phyloP scores from a whole-genome alignment of 2,329 filamentous ascomycete species.

The Claviceps capensis region DNA sequence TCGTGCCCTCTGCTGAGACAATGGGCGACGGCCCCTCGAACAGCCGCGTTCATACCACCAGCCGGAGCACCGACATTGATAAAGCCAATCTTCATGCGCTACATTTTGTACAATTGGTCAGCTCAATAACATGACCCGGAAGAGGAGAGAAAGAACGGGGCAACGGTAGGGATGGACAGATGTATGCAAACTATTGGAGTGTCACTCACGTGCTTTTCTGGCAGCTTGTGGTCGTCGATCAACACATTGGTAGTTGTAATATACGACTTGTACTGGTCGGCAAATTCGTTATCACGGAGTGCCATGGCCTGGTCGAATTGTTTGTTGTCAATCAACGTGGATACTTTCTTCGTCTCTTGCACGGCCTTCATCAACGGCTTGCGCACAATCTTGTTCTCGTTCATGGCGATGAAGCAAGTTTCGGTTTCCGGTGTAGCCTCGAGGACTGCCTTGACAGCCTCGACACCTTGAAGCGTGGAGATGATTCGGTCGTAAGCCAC shows the following conservation, averaged over 20 bases:
- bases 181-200: no score
- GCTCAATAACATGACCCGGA: background rate
- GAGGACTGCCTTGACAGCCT: slow-evolving; percentile 83
- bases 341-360: slow-evolving; percentile 69
- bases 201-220: slow-evolving; percentile 51
- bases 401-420: slow-evolving; percentile 90
- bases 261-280: slow-evolving; percentile 82
- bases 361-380: slow-evolving; percentile 86
- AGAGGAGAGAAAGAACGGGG: no score
- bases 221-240: slow-evolving; percentile 51
- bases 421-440: slow-evolving; percentile 80
- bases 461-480: slow-evolving; percentile 82
- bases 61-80: slow-evolving; percentile 94
- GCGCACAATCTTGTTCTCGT: slow-evolving; percentile 92
- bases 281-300: slow-evolving; percentile 83
- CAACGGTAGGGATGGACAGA: background rate
- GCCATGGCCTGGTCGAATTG: slow-evolving; percentile 82
- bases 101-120: background rate
- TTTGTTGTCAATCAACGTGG: slow-evolving; percentile 66
- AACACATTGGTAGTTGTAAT: slow-evolving; percentile 79
- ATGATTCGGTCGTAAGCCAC: slow-evolving; percentile 93
- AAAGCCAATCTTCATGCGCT: slow-evolving; percentile 88
- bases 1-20: slow-evolving; percentile 86
- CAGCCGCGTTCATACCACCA: slow-evolving; percentile 96
- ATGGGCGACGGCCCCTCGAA: slow-evolving; percentile 84